Conservation (phyloP, 2,329 filamentous ascomycete genomes). For the Trichoderma harzianum region DNA sequence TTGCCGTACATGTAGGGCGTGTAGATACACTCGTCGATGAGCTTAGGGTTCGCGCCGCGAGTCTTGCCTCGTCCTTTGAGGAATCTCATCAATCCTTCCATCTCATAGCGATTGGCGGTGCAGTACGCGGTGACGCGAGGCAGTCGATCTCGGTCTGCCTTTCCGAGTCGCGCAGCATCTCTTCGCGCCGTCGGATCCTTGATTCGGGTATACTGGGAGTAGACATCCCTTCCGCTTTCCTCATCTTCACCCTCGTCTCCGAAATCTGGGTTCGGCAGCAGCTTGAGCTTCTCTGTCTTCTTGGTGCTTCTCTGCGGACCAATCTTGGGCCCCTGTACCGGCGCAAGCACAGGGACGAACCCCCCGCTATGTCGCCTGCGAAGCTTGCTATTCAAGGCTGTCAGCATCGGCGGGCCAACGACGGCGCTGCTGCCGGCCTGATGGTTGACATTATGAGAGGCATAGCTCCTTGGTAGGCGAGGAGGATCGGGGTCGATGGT, state of each 20-base stretch:
- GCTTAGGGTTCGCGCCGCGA: slow-evolving; percentile 78
- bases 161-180: slow-evolving; percentile 88
- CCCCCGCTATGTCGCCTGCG: slow-evolving; percentile 82
- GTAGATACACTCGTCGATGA: slow-evolving; percentile 98
- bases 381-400: slow-evolving; percentile 82
- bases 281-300: slow-evolving; percentile 93
- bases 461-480: slow-evolving; percentile 24
- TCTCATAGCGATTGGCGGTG: slow-evolving; percentile 85
- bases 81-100: slow-evolving; percentile 86
- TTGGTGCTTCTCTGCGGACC: slow-evolving; percentile 94
- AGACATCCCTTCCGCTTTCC: slow-evolving; percentile 91
- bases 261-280: slow-evolving; percentile 86
- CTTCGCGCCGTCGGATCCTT: slow-evolving; percentile 91
- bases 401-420: slow-evolving; percentile 59
- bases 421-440: slow-evolving; percentile 31
- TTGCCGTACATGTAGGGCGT: slow-evolving; percentile 81
- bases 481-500: slow-evolving; percentile 51
- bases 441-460: slow-evolving; percentile 29
- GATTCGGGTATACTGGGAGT: slow-evolving; percentile 95
- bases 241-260: slow-evolving; percentile 76
- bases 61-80: slow-evolving; percentile 79
- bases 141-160: slow-evolving; percentile 82
- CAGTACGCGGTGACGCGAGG: slow-evolving; percentile 96
- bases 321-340: slow-evolving; percentile 60
- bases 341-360: slow-evolving; percentile 35